phyloP scores from a whole-genome alignment of 2,329 filamentous ascomycete genomes.

The Thelonectria blattea region DNA sequence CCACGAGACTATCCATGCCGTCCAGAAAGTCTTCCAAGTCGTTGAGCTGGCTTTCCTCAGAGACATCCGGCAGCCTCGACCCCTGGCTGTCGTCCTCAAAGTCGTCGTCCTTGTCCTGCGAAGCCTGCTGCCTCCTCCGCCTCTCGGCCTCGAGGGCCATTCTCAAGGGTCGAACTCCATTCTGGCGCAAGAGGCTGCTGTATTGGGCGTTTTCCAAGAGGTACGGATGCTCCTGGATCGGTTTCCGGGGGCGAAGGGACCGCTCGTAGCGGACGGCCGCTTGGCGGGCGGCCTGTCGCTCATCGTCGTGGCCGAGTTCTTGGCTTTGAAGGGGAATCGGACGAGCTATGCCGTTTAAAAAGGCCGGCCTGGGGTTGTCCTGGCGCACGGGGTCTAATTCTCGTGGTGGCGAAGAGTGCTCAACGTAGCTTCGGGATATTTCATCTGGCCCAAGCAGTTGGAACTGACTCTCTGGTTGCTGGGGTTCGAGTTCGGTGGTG shows the following conservation, averaged over 20 bases:
- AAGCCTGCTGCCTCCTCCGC: conserved; percentile 48
- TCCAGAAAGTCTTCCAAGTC: conserved; percentile 26
- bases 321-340: conserved; percentile 24
- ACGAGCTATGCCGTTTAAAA: neutral
- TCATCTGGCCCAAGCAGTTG: conserved; percentile 38
- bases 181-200: conserved; percentile 57
- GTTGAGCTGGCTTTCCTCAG: conserved; percentile 46
- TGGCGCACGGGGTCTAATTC: conserved; percentile 26
- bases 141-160: conserved; percentile 44
- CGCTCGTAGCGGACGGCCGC: conserved; percentile 48
- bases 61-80: conserved; percentile 39
- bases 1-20: conserved; percentile 28
- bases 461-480: conserved; percentile 5
- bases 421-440: conserved; percentile 47
- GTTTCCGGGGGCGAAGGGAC: conserved; percentile 64
- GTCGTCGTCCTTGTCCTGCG: conserved; percentile 55
- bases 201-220: conserved; percentile 62
- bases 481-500: conserved; percentile 1
- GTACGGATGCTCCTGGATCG: conserved; percentile 67
- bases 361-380: neutral
- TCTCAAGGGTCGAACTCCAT: conserved; percentile 60
- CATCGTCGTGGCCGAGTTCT: conserved; percentile 21
- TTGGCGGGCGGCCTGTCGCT: conserved; percentile 35
- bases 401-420: conserved; percentile 41
- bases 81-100: conserved; percentile 60